A percentile compares a stretch with the other conserved stretches of the same genome.
These are phyloP conservation scores for Alternaria burnsii DNA, from an alignment of 2,329 filamentous ascomycete species.

Conservation along the genomic window DNA sequence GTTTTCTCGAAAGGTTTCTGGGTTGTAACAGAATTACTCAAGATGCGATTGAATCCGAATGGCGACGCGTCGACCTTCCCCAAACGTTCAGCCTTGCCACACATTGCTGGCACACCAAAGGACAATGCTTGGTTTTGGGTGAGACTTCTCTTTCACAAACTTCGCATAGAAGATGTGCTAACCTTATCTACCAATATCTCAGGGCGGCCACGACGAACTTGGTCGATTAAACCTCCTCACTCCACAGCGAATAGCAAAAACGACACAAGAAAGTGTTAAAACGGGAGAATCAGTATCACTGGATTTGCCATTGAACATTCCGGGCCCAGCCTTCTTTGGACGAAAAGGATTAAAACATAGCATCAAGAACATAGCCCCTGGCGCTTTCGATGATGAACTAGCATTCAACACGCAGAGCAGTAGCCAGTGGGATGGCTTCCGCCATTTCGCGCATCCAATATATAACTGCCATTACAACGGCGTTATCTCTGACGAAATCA, in stretches of 20 bases:
- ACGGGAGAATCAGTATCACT: constrained; percentile 64
- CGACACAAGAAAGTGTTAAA: constrained; percentile 60
- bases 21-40: not conserved
- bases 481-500: constrained; percentile 38
- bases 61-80: constrained; percentile 30
- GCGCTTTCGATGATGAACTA: constrained; percentile 40
- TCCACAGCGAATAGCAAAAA: constrained; percentile 60
- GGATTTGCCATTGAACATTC: constrained; percentile 67
- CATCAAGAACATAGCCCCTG: constrained; percentile 26
- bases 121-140: constrained; percentile 37
- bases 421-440: constrained; percentile 49
- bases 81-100: constrained; percentile 29
- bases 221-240: constrained; percentile 70
- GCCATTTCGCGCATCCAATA: constrained; percentile 46
- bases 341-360: constrained; percentile 61
- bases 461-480: constrained; percentile 44
- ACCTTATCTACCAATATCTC: not conserved
- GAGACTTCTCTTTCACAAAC: not conserved
- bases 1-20: too few species aligned
- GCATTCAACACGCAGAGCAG: constrained; percentile 46
- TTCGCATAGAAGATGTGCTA: not conserved
- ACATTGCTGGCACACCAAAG: constrained; percentile 32
- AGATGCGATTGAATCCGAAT: constrained; percentile 32
- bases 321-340: constrained; percentile 63
- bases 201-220: constrained; percentile 48